Evolutionary conservation across 176 grass and related monocot species (phyloP).

Genomic region (Elaeis guineensis): DNA sequence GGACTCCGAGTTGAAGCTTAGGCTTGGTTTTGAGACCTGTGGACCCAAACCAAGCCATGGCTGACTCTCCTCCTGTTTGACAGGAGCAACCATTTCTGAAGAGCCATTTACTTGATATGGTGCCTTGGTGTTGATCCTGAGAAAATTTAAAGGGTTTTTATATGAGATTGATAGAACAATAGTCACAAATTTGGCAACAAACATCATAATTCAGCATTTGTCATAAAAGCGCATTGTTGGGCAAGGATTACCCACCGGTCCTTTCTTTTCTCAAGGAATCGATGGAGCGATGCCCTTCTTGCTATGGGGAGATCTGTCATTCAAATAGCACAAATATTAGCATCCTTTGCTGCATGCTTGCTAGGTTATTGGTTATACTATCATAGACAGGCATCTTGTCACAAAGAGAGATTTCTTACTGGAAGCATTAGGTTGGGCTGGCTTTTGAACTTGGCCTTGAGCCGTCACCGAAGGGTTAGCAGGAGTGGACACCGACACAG

Average conservation of each 20-base stretch:
- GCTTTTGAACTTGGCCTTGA: constrained; percentile 32
- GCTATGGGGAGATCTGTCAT: constrained; percentile 79
- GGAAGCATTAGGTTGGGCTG: constrained; percentile 46
- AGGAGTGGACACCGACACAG: constrained; percentile 11
- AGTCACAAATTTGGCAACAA: not conserved
- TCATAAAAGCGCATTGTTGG: not conserved
- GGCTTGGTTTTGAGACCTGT: constrained; percentile 23
- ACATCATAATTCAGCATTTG: not conserved
- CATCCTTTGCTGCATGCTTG: no score
- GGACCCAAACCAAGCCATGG: constrained; percentile 69
- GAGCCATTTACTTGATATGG: constrained; percentile 49
- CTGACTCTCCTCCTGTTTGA: constrained; percentile 62
- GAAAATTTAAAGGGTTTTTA: constrained; percentile 15
- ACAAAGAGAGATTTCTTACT: constrained; percentile 32
- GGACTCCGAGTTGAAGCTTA: constrained; percentile 20
- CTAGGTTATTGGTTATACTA: no score
- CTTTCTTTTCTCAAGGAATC: constrained; percentile 99
- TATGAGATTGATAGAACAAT: not conserved
- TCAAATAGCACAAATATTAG: constrained; percentile 12
- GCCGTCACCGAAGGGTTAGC: constrained; percentile 11
- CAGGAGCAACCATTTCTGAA: constrained; percentile 23
- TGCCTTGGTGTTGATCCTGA: constrained; percentile 60
- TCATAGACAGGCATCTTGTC: no score
- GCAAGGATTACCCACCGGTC: constrained; percentile 46
- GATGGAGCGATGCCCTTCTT: constrained; percentile 82